Evolutionary conservation across 2,329 filamentous ascomycete genomes (phyloP), one percentile per base, ranked within the genome.

Genomic region (Calonectria hawksworthii): DNA sequence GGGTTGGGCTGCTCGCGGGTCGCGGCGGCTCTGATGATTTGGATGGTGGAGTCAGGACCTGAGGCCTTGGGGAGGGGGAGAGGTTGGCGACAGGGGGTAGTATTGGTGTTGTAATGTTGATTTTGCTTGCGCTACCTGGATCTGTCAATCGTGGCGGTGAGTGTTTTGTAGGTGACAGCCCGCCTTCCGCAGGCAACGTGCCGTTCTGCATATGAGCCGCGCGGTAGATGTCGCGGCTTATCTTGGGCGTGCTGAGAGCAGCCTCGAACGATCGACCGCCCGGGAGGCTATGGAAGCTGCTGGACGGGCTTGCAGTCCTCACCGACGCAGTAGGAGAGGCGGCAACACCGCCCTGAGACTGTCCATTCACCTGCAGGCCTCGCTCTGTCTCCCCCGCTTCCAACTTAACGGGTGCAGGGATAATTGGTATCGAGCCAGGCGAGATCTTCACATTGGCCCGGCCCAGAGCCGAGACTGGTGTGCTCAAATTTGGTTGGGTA

Each of bases 21-120:
- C 73, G 81, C 47, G 67, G 73, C 67, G 76, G 80, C 50, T 79
- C 77, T 30, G 79, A 78, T 44, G 80, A 87, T 86, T 85, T 94
- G 92, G 77, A 91, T 86, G 2, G 92, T 30, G 92, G 92, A 21
- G 90, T 91, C 66, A 92, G 82, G 72, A 92, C 91, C 76, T 90
- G 89, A 72, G 89, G 86, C 18, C 87, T 88, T 2, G 90, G 88
- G 52, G 89, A 91, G 0, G 92, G 92, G 13, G 91, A 89, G 63
- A 94, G 82, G 1, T 90, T 86, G 51, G 90, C 88, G 2, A 89
- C 83, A 0, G 92, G 92, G 7, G 92, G 92, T 3, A 93, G 84
- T 30, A 93, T 87, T 61, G 80, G 79, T 0, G 89, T 85, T 18
- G 86, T 82, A 23, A 84, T 78, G 7, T 81, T 83, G 68, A 81